These are phyloP conservation scores for Camptophora hylomeconis DNA, from an alignment of 2,329 filamentous ascomycete genomes.

Conservation along the genomic window DNA sequence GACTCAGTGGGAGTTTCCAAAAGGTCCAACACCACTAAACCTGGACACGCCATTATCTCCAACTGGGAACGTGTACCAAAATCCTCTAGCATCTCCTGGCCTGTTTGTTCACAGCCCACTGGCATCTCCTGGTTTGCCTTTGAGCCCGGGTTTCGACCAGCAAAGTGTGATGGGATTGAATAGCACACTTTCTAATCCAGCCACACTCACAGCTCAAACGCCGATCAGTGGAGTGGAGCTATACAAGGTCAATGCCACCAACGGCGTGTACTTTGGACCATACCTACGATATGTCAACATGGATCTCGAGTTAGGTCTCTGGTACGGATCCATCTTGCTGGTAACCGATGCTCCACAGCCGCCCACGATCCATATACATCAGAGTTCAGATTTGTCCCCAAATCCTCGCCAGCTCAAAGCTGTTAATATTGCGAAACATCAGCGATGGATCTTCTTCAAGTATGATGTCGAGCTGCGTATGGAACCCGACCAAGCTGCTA, in stretches of 20 bases:
- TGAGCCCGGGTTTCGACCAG: conserved; percentile 65
- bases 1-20: conserved; percentile 98
- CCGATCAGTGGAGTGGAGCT: conserved; percentile 80
- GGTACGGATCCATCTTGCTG: conserved; percentile 87
- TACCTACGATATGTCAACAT: conserved; percentile 95
- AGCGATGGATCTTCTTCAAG: conserved; percentile 89
- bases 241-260: conserved; percentile 86
- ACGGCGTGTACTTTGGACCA: conserved; percentile 94
- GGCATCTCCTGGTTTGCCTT: conserved; percentile 67
- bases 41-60: conserved; percentile 73
- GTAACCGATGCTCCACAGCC: conserved; percentile 85
- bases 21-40: conserved; percentile 80
- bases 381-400: conserved; percentile 78
- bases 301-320: conserved; percentile 80
- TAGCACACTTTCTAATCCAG: conserved; percentile 58
- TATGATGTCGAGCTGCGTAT: conserved; percentile 86
- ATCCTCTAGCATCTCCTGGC: conserved; percentile 57
- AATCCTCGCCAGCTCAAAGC: conserved; percentile 80
- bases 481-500: conserved; percentile 61
- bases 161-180: conserved; percentile 77
- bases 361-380: conserved; percentile 89
- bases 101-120: conserved; percentile 47
- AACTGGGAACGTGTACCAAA: conserved; percentile 59
- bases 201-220: conserved; percentile 81
- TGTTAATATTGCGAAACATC: conserved; percentile 73